Evolutionary conservation across 2,329 filamentous ascomycete genomes (phyloP).

Genomic region (Hypoxylon sp.): DNA sequence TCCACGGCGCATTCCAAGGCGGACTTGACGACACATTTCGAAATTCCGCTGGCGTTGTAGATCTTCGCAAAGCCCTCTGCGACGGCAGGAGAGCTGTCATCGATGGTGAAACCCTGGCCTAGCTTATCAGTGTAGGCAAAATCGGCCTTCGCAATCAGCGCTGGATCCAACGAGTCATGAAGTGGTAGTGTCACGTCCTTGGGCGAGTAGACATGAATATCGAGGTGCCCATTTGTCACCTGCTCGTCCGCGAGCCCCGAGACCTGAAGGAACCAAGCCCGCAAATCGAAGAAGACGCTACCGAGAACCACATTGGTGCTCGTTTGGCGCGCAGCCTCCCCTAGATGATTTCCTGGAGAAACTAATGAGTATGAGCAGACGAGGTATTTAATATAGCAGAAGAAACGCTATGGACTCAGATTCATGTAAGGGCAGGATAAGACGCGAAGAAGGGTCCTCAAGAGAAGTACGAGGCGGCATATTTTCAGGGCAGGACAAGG

Average conservation of each 20-base stretch:
- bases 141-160: conserved; percentile 21
- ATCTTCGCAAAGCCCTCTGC: conserved; percentile 21
- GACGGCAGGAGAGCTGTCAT: conserved; percentile 19
- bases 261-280: conserved; percentile 27
- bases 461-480: too few relatives aligned
- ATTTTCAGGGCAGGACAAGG: too few relatives aligned
- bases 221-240: conserved; percentile 29
- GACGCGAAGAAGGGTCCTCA: too few relatives aligned
- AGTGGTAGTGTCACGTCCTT: conserved; percentile 25
- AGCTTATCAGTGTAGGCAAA: conserved; percentile 26
- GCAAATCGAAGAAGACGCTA: conserved; percentile 32
- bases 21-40: conserved; percentile 20
- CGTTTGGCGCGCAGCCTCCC: conserved; percentile 21
- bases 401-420: too few relatives aligned
- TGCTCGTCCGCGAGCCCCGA: conserved; percentile 26
- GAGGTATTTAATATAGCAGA: too few relatives aligned
- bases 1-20: conserved; percentile 13
- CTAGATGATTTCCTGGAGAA: too few relatives aligned
- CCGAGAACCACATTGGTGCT: conserved; percentile 31
- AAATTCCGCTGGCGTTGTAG: conserved; percentile 14
- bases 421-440: too few relatives aligned
- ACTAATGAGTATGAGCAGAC: too few relatives aligned
- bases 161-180: conserved; percentile 5
- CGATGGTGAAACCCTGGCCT: conserved; percentile 11
- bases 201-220: conserved; percentile 32